Conservation (phyloP, 345 rosid genomes). For the Acer yangbiense region DNA sequence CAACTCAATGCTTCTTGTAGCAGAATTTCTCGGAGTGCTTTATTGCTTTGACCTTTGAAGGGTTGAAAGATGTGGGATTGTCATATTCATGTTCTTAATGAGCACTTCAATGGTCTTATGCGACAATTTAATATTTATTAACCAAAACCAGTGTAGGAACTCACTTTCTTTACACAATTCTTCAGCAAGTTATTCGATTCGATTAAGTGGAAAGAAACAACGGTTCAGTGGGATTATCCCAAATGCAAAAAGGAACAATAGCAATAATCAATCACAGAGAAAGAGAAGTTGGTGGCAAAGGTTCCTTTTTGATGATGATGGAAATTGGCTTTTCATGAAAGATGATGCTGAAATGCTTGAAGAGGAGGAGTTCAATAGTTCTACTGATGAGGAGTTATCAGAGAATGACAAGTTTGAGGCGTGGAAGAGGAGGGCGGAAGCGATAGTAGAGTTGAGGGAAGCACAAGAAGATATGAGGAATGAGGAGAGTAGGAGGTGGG, state of each 20-base stretch:
- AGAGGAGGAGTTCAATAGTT: slow-evolving; percentile 41
- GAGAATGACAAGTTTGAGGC: slow-evolving; percentile 77
- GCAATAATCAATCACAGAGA: slow-evolving; percentile 32
- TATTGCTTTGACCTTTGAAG: slow-evolving; percentile 13
- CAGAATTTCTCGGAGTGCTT: slow-evolving; percentile 15
- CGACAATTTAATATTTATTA: slow-evolving; percentile 42
- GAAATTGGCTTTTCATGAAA: slow-evolving; percentile 82
- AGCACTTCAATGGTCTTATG: slow-evolving; percentile 60
- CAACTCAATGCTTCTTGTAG: slow-evolving; percentile 16
- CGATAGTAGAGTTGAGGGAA: slow-evolving; percentile 88
- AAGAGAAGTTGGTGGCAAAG: slow-evolving; percentile 80
- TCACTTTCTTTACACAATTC: slow-evolving; percentile 22
- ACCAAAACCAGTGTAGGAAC: slow-evolving; percentile 27
- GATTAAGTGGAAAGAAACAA: slow-evolving; percentile 28
- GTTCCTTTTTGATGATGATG: slow-evolving; percentile 80
- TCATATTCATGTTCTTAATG: slow-evolving; percentile 58
- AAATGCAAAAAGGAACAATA: slow-evolving; percentile 42
- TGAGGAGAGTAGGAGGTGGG: slow-evolving; percentile 84
- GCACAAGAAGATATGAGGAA: slow-evolving; percentile 68
- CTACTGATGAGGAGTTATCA: slow-evolving; percentile 42
- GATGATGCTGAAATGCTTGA: slow-evolving; percentile 54
- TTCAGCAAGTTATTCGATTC: slow-evolving; percentile 27
- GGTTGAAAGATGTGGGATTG: slow-evolving; percentile 50
- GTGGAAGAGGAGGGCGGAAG: slow-evolving; percentile 93
- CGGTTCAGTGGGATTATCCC: slow-evolving; percentile 44